Base-by-base conservation (phyloP, 768 basidiomycete genomes). In the Kwoniella sp. region DNA sequence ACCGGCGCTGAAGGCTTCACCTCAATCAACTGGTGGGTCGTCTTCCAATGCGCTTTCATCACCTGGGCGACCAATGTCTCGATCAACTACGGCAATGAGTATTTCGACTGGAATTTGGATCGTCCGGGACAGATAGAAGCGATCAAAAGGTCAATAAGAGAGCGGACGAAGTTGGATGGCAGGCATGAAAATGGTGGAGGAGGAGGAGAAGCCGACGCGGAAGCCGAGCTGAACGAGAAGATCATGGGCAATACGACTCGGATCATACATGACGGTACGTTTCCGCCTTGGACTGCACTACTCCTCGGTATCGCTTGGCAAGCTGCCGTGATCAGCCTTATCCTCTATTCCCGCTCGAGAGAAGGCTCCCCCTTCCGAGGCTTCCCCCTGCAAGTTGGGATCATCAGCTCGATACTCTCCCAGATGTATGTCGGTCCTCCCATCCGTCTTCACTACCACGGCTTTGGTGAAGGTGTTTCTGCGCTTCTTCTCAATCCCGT, bases 11-110 rank as follows among this genome's bases (percentile, higher is more conserved):
- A 25, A 24, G 36, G 46, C 13, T 25, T 60, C 10, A 37, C 44
- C 2, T 49, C 25, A 22, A 49, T 69, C 25, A 60, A 69, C 44
- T 65, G 60, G 60, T 65, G 60, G 64, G 64, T 58, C 2, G 48
- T 65, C 2, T n/a, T 65, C 2, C 68, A 69, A 29, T 69, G 64
- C 44, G 64, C 66, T 30, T 54, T 72, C 19, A 66, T 67, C 12
- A 63, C 61, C 12, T 72, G 71, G 71, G 71, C 68, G 0, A 72
- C 71, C 19, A 72, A 72, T 29, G 50, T 72, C 25, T 52, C 61
- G n/a, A 72, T 72, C 55, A 72, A 72, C 47, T 72, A 69, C 26
- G 71, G 65, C 1, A 72, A 72, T 55, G 71, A 72, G 47, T 72
- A 69, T 29, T 72, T 72, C 52, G 71, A 72, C 52, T 72, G 61